Evolutionary conservation across 1,284 basidiomycete genomes (phyloP), one percentile per base, ranked within the genome.

Genomic region (Fomes fomentarius): DNA sequence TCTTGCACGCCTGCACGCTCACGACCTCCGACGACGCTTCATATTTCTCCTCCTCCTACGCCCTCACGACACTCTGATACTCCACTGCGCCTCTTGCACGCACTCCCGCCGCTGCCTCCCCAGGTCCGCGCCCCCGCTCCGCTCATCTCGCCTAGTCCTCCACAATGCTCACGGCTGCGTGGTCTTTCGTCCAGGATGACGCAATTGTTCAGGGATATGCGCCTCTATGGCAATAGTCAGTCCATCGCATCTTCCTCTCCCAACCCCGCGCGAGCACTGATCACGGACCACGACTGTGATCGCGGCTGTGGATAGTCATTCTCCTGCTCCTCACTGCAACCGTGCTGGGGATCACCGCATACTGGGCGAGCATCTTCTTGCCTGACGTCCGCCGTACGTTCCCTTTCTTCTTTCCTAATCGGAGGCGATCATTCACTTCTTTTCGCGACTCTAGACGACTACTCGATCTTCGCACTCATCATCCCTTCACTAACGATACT

Each of bases 341-440:
- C 26, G 84, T 89, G 22, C 77, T 91, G 5, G 89, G 89, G 8
- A 69, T 91, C 33, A 73, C 83, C 4, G 82, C 79, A 6, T 82
- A 89, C 68, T 82, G 90, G 63, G 86, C 83, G 1, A 76, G 60
- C 50, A 67, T 85, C 37, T 91, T 91, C 69, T 72, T 89, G 34
- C 86, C 86, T 1, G 69, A 77, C 47, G 67, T 85, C 24, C 82
- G 85, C 66, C 76, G 89, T 90, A 63, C 50, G 81, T 74, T 5
- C 39, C 17, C 43, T 14, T 21, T 26, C 14, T 43, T 31, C 30
- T 33, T 42, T 35, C 45, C 34, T 39, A 37, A 43, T 17, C 42
- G 38, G 25, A 30, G 42, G 25, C 47, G 31, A 35, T 28, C 28
- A 30, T 14, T 8, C 19, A 14, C 10, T 12, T 21, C 5, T 11